Evolutionary conservation across 1,284 basidiomycete genomes (phyloP).

Genomic region (Cutaneotrichosporon daszewskae): DNA sequence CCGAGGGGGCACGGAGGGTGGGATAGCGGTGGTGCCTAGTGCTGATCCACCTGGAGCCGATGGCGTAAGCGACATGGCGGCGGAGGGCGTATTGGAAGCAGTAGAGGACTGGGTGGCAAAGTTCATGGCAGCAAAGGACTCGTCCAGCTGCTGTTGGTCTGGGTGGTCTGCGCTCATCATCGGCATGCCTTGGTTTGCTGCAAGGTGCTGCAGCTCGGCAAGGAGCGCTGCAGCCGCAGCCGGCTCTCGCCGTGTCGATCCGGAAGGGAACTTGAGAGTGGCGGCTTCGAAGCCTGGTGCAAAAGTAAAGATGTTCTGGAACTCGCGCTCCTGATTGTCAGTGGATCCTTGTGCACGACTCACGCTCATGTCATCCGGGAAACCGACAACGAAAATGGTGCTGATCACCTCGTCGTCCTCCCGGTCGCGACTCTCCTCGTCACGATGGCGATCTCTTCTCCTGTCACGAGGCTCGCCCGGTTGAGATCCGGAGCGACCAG

Average conservation of each 20-base stretch:
- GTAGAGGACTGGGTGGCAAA: slow-evolving; percentile 35
- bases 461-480: slow-evolving; percentile 17
- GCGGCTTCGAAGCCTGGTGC: slow-evolving; percentile 93
- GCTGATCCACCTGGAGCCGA: slow-evolving; percentile 32
- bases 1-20: slow-evolving; percentile 31
- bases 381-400: slow-evolving; percentile 97
- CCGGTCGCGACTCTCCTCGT: slow-evolving; percentile 27
- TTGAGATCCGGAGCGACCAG: slow-evolving; percentile 12
- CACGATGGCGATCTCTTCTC: slow-evolving; percentile 17
- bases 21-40: slow-evolving; percentile 22
- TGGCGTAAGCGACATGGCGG: slow-evolving; percentile 52
- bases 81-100: slow-evolving; percentile 42
- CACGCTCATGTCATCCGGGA: slow-evolving; percentile 97
- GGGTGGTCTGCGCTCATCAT: slow-evolving; percentile 12
- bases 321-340: slow-evolving; percentile 77
- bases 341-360: slow-evolving; percentile 40
- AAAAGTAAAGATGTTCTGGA: slow-evolving; percentile 99
- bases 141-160: slow-evolving; percentile 26
- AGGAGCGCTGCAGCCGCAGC: slow-evolving; percentile 25
- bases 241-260: slow-evolving; percentile 27
- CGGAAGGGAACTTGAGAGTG: slow-evolving; percentile 83
- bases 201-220: slow-evolving; percentile 37
- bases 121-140: slow-evolving; percentile 35
- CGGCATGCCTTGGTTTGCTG: slow-evolving; percentile 25
- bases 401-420: slow-evolving; percentile 78